These are phyloP conservation scores for Penicillium sp. DNA, from an alignment of 2,329 filamentous ascomycete species.

Conservation along the genomic window DNA sequence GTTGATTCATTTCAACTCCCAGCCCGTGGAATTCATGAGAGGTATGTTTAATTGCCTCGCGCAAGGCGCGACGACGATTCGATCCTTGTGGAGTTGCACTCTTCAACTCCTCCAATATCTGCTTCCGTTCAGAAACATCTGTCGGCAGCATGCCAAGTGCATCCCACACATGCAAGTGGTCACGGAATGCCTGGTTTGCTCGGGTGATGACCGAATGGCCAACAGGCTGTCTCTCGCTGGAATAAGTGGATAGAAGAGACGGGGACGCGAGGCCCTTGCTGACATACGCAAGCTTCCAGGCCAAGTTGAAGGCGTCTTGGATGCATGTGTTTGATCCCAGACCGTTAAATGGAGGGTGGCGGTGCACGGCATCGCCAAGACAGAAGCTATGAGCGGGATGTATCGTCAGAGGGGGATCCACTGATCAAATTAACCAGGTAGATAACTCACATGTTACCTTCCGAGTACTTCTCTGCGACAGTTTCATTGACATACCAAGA, in stretches of 20 bases:
- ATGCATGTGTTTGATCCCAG: conserved; percentile 61
- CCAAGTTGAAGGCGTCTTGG: conserved; percentile 58
- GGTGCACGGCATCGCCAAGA: conserved; percentile 59
- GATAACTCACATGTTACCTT: conserved; percentile 47
- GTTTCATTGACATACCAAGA: conserved; percentile 64
- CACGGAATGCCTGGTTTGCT: conserved; percentile 58
- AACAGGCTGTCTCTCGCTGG: conserved; percentile 52
- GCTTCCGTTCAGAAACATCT: neutral
- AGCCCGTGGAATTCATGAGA: conserved; percentile 56
- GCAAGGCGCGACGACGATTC: conserved; percentile 42
- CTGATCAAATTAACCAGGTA: neutral
- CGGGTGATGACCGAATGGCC: conserved; percentile 52
- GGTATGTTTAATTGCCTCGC: conserved; percentile 45
- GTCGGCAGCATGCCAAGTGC: conserved; percentile 49
- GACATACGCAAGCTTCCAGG: conserved; percentile 57
- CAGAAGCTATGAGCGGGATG: conserved; percentile 45
- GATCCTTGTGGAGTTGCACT: conserved; percentile 46
- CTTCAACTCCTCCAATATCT: conserved; percentile 34
- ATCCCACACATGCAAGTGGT: conserved; percentile 51
- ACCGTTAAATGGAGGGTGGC: conserved; percentile 59
- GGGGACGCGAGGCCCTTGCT: conserved; percentile 33
- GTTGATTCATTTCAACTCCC: conserved; percentile 61
- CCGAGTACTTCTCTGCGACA: conserved; percentile 57
- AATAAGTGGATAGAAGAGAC: conserved; percentile 48
- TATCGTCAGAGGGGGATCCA: neutral